Evolutionary conservation across 495 filamentous ascomycete species (phyloP), one percentile per base, ranked within the genome.

Genomic region (Darksidea phi): DNA sequence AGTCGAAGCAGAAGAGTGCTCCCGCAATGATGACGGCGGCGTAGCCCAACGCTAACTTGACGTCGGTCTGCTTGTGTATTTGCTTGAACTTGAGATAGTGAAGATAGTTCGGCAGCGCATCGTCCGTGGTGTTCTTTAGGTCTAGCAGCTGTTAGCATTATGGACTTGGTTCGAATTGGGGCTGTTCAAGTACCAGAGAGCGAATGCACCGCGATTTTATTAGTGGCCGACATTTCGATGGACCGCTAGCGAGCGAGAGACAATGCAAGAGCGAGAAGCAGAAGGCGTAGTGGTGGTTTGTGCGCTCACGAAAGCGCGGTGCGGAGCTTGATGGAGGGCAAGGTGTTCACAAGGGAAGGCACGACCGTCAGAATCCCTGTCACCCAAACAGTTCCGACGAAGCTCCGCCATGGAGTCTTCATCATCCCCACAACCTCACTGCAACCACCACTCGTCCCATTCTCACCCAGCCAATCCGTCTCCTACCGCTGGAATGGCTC

Each of bases 91-190:
- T 80, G 41, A 97, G 86, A 18, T 82, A 86, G 73, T 84, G 90
- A 49, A 97, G 85, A 76, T 97, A 97, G 75, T 91, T 88, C n/a
- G 86, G 82, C 48, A 98, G 84, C 55, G 91, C 89, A 70, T 98
- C 94, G 79, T 98, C 94, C 69, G 87, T 89, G 18, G 91, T 95
- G 72, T 95, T 95, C 76, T 97, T 97, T 57, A 98, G 87, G 72
- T 96, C 94, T 96, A 69, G 45, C 43, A 48, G 36, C 28, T 51
- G 43, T 49, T 36, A 25, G 46, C 54, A 32, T 32, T 32, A 10
- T 50, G 56, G 2, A n/a, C n/a, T n/a, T 50, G 18, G 48, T n/a
- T 26, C 36, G 12, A 47, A 23, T n/a, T 26, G 32, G 55, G 42
- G 48, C 17, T 25, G 42, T 55, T 26, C 42, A 49, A 26, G 18